phyloP scores from a whole-genome alignment of 78 protist species.

The Cyanophora paradoxa region DNA sequence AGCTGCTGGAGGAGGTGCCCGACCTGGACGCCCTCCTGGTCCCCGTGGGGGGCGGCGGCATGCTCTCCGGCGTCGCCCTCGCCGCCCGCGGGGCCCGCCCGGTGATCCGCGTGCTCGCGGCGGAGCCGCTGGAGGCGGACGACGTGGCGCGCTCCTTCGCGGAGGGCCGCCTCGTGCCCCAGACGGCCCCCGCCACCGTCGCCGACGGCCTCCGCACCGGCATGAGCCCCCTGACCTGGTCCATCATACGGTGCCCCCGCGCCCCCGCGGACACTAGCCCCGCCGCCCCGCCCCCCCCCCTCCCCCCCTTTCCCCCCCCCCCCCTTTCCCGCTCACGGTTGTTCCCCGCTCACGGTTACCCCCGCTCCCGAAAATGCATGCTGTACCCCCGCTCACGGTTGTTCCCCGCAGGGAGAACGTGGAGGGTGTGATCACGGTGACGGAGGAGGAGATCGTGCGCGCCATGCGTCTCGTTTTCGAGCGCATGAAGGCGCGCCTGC shows the following conservation, averaged over 20 bases:
- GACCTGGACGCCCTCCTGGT: conserved; percentile 57
- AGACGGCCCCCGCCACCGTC: conserved; percentile 46
- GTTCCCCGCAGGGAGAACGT: not conserved
- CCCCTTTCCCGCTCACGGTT: too few relatives aligned
- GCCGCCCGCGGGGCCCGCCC: conserved; percentile 33
- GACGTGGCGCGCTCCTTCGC: conserved; percentile 41
- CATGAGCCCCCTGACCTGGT: conserved; percentile 42
- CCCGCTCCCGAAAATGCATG: too few relatives aligned
- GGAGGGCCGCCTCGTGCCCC: not conserved
- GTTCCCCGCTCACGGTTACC: too few relatives aligned
- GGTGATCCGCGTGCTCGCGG: conserved; percentile 55
- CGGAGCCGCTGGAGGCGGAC: conserved; percentile 71
- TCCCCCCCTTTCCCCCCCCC: not conserved
- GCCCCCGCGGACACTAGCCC: not conserved
- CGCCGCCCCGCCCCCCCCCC: not conserved
- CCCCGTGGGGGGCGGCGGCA: conserved; percentile 84
- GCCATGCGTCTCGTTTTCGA: conserved; percentile 71
- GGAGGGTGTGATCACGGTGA: conserved; percentile 47
- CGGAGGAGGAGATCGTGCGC: conserved; percentile 55
- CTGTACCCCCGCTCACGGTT: too few relatives aligned
- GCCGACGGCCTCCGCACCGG: conserved; percentile 67
- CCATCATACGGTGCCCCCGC: conserved; percentile 18
- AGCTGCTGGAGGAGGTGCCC: conserved; percentile 40
- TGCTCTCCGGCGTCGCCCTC: conserved; percentile 39
- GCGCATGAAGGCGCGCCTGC: conserved; percentile 75